phyloP scores from a whole-genome alignment of 257 asterid species.

The Gentiana macrophylla region DNA sequence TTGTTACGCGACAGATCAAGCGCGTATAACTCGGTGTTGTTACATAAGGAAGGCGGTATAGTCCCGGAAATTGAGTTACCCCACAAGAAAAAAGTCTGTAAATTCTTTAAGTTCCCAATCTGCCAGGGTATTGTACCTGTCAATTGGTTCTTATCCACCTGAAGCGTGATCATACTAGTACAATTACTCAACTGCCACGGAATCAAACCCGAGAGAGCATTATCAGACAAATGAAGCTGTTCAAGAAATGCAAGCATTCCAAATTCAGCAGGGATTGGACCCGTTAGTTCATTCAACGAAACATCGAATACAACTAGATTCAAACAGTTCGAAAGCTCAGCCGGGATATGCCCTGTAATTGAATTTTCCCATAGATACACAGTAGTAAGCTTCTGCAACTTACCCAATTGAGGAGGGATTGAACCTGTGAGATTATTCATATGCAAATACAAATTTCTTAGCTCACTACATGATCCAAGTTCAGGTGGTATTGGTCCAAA shows the following conservation, averaged over 20 bases:
- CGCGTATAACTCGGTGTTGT: conserved; percentile 77
- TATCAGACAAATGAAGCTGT: conserved; percentile 77
- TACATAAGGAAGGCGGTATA: conserved; percentile 63
- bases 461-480: conserved; percentile 53
- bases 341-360: conserved; percentile 51
- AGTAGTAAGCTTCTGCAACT: conserved; percentile 64
- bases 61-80: conserved; percentile 73
- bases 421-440: conserved; percentile 74
- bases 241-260: conserved; percentile 56
- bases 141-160: conserved; percentile 68
- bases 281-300: conserved; percentile 58
- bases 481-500: conserved; percentile 76
- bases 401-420: conserved; percentile 60
- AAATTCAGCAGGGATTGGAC: conserved; percentile 59
- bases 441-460: conserved; percentile 59
- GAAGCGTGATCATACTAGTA: conserved; percentile 63
- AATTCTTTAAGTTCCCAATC: conserved; percentile 55
- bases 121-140: conserved; percentile 65
- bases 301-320: conserved; percentile 71
- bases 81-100: conserved; percentile 89
- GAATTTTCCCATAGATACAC: conserved; percentile 84
- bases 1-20: conserved; percentile 75
- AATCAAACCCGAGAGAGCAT: conserved; percentile 47
- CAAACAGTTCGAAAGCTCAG: conserved; percentile 51
- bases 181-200: conserved; percentile 45